Evolutionary conservation across 805 yeast genomes (phyloP), one percentile per base, ranked within the genome.

Genomic region (Teunomyces panamensis): DNA sequence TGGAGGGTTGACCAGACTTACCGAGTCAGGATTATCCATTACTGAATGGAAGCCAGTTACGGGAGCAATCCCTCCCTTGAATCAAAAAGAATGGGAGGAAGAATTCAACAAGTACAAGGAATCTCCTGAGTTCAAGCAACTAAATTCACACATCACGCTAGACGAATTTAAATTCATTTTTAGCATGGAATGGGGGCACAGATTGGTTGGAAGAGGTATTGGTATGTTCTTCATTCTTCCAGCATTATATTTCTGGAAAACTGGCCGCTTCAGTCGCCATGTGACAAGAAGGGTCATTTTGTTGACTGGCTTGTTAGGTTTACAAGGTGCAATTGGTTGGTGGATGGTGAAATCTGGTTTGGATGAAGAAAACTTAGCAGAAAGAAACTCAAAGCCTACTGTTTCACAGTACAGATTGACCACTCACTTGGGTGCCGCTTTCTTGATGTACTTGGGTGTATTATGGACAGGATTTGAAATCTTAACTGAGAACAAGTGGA

Each of bases 21-120:
- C 99, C 0, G 99, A 94, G 62, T 88, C 96, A 0, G 99, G 99
- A 0, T 74, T 94, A 41, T 87, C 96, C 42, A 94, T 94, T 64
- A 94, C 98, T 1, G 99, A 94, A 63, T 94, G 99, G 99, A 89
- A 84, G 64, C 99, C 99, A 1, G 90, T 94, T 26, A 89, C 99
- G 0, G 99, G 99, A 42, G 72, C 95, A 1, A 67, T 94, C 10
- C 99, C 99, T 2, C 99, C 99, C 0, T 62, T 87, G 58, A 80
- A 70, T 49, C 83, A 89, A 57, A 69, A 71, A 43, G 91, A 94
- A 51, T 94, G 99, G 99, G 84, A 81, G 56, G 79, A 58, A 20
- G 97, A 92, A 64, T 94, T 94, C 60, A 73, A 64, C 26, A 87
- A 89, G 60, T 94, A 94, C 66, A 75, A 84, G 57, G 78, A 79